Conservation (phyloP, 306 rosid species). For the Vigna angularis region DNA sequence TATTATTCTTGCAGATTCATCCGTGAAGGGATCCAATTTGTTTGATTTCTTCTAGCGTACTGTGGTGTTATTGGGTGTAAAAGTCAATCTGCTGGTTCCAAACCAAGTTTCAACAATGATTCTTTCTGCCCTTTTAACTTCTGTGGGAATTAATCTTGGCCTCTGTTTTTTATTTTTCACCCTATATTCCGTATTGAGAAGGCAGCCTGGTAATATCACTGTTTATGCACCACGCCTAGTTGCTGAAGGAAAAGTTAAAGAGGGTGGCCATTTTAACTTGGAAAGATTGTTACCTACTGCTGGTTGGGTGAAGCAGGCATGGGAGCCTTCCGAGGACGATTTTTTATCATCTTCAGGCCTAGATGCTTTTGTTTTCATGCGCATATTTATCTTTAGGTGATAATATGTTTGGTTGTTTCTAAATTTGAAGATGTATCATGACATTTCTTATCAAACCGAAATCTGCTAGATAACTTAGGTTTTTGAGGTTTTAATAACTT, state of each 20-base stretch:
- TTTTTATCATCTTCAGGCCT: slow-evolving; percentile 64
- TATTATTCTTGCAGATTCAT: slow-evolving; percentile 44
- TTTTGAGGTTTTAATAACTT: slow-evolving; percentile 19
- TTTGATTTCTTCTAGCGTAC: slow-evolving; percentile 35
- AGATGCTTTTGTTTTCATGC: slow-evolving; percentile 82
- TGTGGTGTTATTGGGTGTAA: slow-evolving; percentile 37
- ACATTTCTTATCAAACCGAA: background rate
- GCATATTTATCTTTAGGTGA: slow-evolving; percentile 81
- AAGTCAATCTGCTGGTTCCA: slow-evolving; percentile 39
- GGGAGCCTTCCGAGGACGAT: slow-evolving; percentile 75
- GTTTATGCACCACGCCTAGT: slow-evolving; percentile 76
- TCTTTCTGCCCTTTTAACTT: slow-evolving; percentile 79
- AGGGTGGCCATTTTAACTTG: slow-evolving; percentile 60
- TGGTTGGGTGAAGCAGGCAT: slow-evolving; percentile 83
- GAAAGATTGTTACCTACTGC: slow-evolving; percentile 75
- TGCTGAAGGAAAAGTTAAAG: slow-evolving; percentile 52
- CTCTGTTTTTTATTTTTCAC: slow-evolving; percentile 74
- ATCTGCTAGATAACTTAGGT: slow-evolving; percentile 4
- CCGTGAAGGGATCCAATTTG: slow-evolving; percentile 10
- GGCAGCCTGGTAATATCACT: slow-evolving; percentile 68
- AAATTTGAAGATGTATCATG: slow-evolving; percentile 34
- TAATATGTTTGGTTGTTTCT: slow-evolving; percentile 14
- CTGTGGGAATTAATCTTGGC: slow-evolving; percentile 85
- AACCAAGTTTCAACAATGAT: slow-evolving; percentile 57
- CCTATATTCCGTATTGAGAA: slow-evolving; percentile 76